Conservation (phyloP, 129 eudicot genomes). For the Dittrichia graveolens region DNA sequence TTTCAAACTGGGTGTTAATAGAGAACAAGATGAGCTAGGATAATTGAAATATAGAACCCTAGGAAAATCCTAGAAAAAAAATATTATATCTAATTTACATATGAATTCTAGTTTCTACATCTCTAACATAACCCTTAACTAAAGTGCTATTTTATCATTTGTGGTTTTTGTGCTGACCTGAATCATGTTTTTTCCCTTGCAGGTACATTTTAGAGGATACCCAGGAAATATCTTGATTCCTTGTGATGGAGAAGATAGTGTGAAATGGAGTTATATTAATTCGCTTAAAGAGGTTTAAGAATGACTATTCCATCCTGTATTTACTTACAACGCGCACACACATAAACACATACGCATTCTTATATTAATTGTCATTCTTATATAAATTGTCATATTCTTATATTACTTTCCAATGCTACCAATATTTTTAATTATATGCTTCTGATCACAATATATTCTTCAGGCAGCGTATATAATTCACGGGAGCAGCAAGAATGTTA, state of each 20-base stretch:
- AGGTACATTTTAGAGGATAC: conserved; percentile 99
- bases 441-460: conserved; percentile 3
- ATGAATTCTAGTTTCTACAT: background rate
- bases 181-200: conserved; percentile 29
- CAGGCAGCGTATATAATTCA: conserved; percentile 91
- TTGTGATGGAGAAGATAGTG: conserved; percentile 97
- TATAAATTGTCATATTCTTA: background rate
- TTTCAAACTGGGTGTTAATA: background rate
- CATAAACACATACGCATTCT: too few relatives aligned
- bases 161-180: conserved; percentile 15
- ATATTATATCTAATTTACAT: background rate
- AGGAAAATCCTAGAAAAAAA: background rate
- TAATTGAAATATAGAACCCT: background rate
- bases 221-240: conserved; percentile 79
- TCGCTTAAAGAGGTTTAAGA: conserved; percentile 85
- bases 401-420: background rate
- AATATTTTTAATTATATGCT: background rate
- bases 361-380: too few relatives aligned
- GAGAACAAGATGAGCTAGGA: background rate
- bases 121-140: background rate
- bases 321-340: background rate
- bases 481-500: conserved; percentile 93
- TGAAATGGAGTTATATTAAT: conserved; percentile 93
- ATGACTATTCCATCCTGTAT: background rate
- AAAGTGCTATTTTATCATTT: background rate